A percentile compares a stretch with the other conserved stretches of the same genome.
Conservation (phyloP, 2,329 filamentous ascomycete genomes). For the Parastagonospora avenae region DNA sequence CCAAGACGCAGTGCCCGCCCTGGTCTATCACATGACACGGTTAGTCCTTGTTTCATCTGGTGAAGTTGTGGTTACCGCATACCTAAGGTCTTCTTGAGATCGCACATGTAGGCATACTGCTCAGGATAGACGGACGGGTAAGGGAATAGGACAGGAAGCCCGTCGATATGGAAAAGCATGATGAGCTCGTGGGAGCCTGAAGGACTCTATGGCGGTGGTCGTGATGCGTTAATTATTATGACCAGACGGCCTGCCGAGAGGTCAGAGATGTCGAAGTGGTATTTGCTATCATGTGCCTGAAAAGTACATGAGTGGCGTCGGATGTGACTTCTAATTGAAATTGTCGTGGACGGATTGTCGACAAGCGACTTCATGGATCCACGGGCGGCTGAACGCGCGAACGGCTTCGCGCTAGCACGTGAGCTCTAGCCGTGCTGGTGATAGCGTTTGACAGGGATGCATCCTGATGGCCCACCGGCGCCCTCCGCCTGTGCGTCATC, state of each 20-base stretch:
- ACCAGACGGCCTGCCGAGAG: background rate
- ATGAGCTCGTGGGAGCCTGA: conserved; percentile 31
- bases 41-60: background rate
- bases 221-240: background rate
- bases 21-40: conserved; percentile 49
- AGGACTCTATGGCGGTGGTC: background rate
- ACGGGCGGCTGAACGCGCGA: too few species aligned
- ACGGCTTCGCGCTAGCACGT: too few species aligned
- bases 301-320: too few species aligned
- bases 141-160: conserved; percentile 73
- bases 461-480: too few species aligned
- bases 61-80: background rate
- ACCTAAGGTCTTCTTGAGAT: conserved; percentile 82
- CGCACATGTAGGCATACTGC: conserved; percentile 73
- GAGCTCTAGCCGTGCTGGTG: too few species aligned
- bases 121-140: conserved; percentile 74
- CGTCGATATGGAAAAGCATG: conserved; percentile 82
- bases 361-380: too few species aligned
- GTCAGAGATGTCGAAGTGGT: background rate
- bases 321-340: too few species aligned
- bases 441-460: too few species aligned
- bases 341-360: too few species aligned
- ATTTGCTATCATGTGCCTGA: too few species aligned
- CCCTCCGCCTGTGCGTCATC: too few species aligned
- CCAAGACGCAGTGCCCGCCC: conserved; percentile 91